These are phyloP conservation scores for Schizopora paradoxa DNA, from an alignment of 1,284 basidiomycete genomes.

Conservation along the genomic window DNA sequence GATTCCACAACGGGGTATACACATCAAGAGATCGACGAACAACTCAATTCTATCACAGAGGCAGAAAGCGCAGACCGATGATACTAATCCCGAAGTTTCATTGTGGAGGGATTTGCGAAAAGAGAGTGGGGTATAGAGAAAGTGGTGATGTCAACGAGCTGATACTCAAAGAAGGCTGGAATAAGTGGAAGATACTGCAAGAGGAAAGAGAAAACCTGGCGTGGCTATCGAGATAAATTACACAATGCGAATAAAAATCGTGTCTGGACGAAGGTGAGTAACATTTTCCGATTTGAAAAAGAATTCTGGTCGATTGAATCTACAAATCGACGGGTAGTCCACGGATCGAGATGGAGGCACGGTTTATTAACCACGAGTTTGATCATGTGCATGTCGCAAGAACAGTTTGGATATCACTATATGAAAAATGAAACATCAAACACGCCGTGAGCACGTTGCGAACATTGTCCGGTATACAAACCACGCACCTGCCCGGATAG, in stretches of 20 bases:
- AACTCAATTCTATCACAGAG: too few species aligned
- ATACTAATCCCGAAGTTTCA: too few species aligned
- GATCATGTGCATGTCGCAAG: conserved; percentile 10
- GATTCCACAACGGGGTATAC: too few species aligned
- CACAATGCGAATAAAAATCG: not conserved
- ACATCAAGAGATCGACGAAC: too few species aligned
- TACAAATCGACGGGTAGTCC: conserved; percentile 2
- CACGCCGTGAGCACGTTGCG: not conserved
- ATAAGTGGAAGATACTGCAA: too few species aligned
- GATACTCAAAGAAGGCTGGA: too few species aligned
- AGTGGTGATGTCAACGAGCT: too few species aligned
- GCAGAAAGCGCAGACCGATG: too few species aligned
- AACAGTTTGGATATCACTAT: conserved; percentile 10
- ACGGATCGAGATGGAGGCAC: not conserved
- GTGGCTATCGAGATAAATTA: too few species aligned
- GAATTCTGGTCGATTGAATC: not conserved
- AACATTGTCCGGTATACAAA: not conserved
- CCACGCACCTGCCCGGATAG: conserved; percentile 42
- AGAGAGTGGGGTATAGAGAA: too few species aligned
- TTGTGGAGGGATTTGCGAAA: too few species aligned
- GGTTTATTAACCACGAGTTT: not conserved
- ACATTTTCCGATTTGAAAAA: not conserved
- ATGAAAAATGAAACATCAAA: not conserved
- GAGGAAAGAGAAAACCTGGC: too few species aligned
- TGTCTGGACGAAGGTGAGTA: not conserved